Percentiles rank a stretch among this genome's conserved stretches.
phyloP scores from a whole-genome alignment of 352 stramenopile genomes.

The Phytophthora meadii region DNA sequence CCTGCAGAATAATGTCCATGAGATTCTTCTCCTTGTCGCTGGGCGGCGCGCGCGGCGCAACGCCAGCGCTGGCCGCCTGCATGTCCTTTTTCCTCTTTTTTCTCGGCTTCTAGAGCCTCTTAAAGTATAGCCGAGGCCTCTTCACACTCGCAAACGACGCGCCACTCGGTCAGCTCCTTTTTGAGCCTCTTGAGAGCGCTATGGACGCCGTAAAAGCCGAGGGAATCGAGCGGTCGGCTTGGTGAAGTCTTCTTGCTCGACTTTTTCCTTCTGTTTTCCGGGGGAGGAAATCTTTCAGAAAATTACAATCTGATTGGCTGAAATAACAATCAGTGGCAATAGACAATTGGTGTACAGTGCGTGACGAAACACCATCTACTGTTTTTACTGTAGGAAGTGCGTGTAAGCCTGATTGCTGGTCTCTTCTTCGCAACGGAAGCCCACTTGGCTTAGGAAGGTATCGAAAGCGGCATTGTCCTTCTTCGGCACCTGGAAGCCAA shows the following conservation, averaged over 20 bases:
- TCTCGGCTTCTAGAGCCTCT: slow-evolving; percentile 15
- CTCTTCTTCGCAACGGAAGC: slow-evolving; percentile 86
- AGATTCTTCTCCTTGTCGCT: slow-evolving; percentile 63
- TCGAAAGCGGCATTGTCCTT: slow-evolving; percentile 63
- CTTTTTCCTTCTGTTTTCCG: slow-evolving; percentile 28
- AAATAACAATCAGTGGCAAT: neutral
- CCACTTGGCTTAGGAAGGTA: slow-evolving; percentile 71
- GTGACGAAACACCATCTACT: slow-evolving; percentile 2
- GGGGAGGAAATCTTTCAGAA: slow-evolving; percentile 34
- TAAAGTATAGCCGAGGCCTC: neutral
- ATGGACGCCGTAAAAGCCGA: slow-evolving; percentile 1
- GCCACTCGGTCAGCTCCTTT: neutral
- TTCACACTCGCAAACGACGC: slow-evolving; percentile 7
- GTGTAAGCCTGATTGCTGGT: slow-evolving; percentile 84
- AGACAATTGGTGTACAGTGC: neutral
- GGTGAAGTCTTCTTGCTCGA: slow-evolving; percentile 18
- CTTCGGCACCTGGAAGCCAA: slow-evolving; percentile 94
- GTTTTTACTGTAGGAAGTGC: slow-evolving; percentile 78
- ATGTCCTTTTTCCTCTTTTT: slow-evolving; percentile 32
- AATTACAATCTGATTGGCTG: slow-evolving; percentile 19
- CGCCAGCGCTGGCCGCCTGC: slow-evolving; percentile 27
- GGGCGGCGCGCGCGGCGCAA: slow-evolving; percentile 46
- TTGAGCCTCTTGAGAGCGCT: neutral
- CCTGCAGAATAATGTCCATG: slow-evolving; percentile 67
- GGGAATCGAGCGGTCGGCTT: slow-evolving; percentile 25